A percentile compares a stretch with the other conserved stretches of the same genome.
phyloP scores from a whole-genome alignment of 306 rosid genomes.

The Cicer judaicum region DNA sequence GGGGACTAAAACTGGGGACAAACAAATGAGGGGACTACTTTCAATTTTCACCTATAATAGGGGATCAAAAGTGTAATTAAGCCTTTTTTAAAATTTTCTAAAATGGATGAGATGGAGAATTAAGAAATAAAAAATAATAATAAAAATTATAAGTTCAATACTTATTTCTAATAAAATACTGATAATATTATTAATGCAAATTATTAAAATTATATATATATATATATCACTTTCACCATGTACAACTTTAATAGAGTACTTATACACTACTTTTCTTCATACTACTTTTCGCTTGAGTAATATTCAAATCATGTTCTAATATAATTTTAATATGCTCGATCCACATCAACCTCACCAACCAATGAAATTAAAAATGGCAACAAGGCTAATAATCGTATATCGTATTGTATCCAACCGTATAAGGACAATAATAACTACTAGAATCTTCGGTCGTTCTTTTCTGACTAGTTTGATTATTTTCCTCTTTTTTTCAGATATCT shows the following conservation, averaged over 20 bases:
- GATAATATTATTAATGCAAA: too few relatives aligned
- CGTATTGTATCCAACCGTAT: background rate
- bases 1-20: too few relatives aligned
- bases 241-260: background rate
- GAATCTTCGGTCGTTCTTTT: background rate
- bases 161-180: too few relatives aligned
- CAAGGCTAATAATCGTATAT: background rate
- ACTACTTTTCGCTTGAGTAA: conserved; percentile 21
- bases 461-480: conserved; percentile 21
- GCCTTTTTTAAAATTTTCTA: too few relatives aligned
- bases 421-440: background rate
- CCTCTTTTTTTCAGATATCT: background rate
- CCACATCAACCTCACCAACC: conserved; percentile 19
- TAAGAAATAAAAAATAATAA: too few relatives aligned
- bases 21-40: too few relatives aligned
- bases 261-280: conserved; percentile 1
- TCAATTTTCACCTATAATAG: too few relatives aligned
- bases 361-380: conserved; percentile 16
- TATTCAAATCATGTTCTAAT: background rate
- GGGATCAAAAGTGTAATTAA: too few relatives aligned
- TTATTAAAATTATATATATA: background rate
- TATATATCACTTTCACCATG: background rate
- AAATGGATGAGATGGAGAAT: too few relatives aligned
- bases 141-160: too few relatives aligned
- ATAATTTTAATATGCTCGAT: background rate